Evolutionary conservation across 176 grass and related monocot genomes (phyloP), one percentile per base, ranked within the genome.

Genomic region (Dendrocalamus sinicus): DNA sequence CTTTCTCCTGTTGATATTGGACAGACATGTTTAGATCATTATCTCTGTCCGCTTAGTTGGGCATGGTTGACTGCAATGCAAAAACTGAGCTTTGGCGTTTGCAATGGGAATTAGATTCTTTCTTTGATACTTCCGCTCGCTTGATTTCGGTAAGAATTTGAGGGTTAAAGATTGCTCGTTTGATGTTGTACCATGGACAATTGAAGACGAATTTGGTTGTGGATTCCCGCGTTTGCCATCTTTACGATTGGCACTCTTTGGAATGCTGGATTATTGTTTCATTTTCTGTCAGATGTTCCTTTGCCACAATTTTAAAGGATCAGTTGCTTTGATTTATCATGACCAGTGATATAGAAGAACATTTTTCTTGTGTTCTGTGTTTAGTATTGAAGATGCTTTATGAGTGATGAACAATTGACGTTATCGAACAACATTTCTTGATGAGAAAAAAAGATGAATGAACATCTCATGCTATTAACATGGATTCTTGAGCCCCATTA

Each of bases 401-500:
- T 22, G 2, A 30, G 7, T 57, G 26, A 12, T 73, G 22, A 45
- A 51, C 32, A 40, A 53, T 71, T 65, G 43, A 41, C 15, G 11
- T 67, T 81, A 51, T 37, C 43, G 40, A 16, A 54, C 51, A 6
- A 4, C 16, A 8, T 89, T 75, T 75, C 35, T 55, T 81, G 32
- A 28, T 22, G 52, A n/a, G 26, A 58, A 67, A 12, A 12, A 43
- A 7, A 67, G 48, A 24, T 62, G 13, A n/a, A 70, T 13, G 44
- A 41, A 55, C 1, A 10, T 20, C 9, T 72, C 72, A 28, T 58
- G 48, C 71, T 59, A 26, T 15, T 66, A 3, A 14, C 72, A 24
- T 73, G 75, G 60, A 57, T 78, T 86, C 55, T 78, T 65, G 22
- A 78, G 26, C 65, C 22, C 39, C 15, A 24, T 39, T 67, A 19